These are phyloP conservation scores for Xylariales sp. DNA, from an alignment of 2,329 filamentous ascomycete species.

Conservation along the genomic window DNA sequence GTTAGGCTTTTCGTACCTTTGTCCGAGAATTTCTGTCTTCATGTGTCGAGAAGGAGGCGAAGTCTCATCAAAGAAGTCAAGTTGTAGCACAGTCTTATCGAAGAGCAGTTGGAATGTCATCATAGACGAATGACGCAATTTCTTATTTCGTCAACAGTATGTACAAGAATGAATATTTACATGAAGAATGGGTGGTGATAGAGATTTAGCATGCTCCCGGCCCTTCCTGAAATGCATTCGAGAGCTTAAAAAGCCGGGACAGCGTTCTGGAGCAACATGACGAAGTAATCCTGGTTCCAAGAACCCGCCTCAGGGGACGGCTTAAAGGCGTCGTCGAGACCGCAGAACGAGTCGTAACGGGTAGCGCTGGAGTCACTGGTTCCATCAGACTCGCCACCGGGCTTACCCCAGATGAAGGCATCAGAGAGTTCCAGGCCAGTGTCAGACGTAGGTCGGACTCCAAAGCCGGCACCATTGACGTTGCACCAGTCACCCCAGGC, in stretches of 20 bases:
- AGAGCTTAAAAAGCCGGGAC: conserved; percentile 40
- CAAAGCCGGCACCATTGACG: conserved; percentile 53
- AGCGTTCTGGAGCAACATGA: conserved; percentile 51
- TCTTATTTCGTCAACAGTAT: too few species aligned
- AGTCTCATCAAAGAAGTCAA: too few species aligned
- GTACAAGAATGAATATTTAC: neutral
- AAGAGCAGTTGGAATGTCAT: too few species aligned
- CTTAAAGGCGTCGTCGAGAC: conserved; percentile 49
- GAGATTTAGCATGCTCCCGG: neutral
- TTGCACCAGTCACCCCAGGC: conserved; percentile 62
- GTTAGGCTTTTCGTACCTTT: too few species aligned
- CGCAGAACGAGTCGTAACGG: conserved; percentile 52
- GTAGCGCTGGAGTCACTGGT: conserved; percentile 35
- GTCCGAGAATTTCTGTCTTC: too few species aligned
- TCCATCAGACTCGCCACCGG: conserved; percentile 46
- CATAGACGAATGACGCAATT: too few species aligned
- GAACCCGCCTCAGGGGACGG: conserved; percentile 68
- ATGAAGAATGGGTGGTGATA: too few species aligned
- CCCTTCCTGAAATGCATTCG: neutral
- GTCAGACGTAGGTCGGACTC: conserved; percentile 48
- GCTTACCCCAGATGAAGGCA: conserved; percentile 62
- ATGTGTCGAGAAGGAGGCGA: too few species aligned
- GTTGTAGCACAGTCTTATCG: too few species aligned
- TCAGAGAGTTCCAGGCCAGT: conserved; percentile 51
- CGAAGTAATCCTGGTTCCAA: conserved; percentile 64